Percentiles rank a stretch among this genome's conserved stretches.
These are phyloP conservation scores for Parafenestella ontariensis DNA, from an alignment of 2,329 filamentous ascomycete species.

Conservation along the genomic window DNA sequence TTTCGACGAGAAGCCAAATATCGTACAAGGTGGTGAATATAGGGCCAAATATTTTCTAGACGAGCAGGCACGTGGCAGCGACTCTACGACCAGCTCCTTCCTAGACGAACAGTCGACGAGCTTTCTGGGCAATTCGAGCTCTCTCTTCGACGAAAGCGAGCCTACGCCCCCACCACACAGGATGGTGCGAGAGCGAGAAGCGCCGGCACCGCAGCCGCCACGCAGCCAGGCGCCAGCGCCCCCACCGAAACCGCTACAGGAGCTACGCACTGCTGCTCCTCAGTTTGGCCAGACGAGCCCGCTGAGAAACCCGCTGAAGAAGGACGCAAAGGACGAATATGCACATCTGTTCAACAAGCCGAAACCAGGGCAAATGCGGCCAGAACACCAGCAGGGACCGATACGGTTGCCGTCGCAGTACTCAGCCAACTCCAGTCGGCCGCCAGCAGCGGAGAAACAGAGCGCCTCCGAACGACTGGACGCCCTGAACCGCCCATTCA, in stretches of 20 bases:
- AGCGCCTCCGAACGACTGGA: slow-evolving; percentile 3
- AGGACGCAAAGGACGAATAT: slow-evolving; percentile 36
- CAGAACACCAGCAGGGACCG: slow-evolving; percentile 57
- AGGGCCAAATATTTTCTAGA: background rate
- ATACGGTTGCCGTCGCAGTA: slow-evolving; percentile 32
- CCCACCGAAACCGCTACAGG: slow-evolving; percentile 38
- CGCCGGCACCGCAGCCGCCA: slow-evolving; percentile 47
- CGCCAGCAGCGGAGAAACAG: slow-evolving; percentile 7
- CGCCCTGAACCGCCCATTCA: slow-evolving; percentile 20
- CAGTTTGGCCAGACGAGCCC: slow-evolving; percentile 68
- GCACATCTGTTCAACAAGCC: slow-evolving; percentile 60
- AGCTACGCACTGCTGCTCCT: slow-evolving; percentile 36
- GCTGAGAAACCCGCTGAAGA: slow-evolving; percentile 57
- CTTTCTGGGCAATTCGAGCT: slow-evolving; percentile 41
- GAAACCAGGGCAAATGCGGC: slow-evolving; percentile 56
- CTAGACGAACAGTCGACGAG: slow-evolving; percentile 15
- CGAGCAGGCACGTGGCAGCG: background rate
- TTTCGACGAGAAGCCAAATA: background rate
- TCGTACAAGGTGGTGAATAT: background rate
- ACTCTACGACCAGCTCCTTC: slow-evolving; percentile 8
- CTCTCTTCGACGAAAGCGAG: slow-evolving; percentile 43
- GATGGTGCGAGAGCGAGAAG: slow-evolving; percentile 62
- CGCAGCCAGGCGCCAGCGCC: slow-evolving; percentile 22
- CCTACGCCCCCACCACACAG: slow-evolving; percentile 21
- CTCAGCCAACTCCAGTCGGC: slow-evolving; percentile 10